A percentile compares a stretch with the other conserved stretches of the same genome.
These are phyloP conservation scores for Kitagawia praeruptora DNA, from an alignment of 129 eudicot species.

Conservation along the genomic window DNA sequence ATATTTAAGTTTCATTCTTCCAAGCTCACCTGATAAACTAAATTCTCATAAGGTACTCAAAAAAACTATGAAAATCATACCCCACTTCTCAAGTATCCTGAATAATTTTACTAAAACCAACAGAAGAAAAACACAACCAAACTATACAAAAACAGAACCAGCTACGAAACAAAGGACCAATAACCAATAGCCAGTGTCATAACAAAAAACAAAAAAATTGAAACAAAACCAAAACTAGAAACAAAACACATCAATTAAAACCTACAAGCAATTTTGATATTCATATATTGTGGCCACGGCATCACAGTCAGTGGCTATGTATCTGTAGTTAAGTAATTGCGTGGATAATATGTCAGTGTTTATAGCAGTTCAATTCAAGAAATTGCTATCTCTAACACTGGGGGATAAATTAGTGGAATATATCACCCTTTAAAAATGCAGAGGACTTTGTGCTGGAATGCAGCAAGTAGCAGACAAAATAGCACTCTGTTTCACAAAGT, in stretches of 20 bases:
- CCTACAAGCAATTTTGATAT: constrained; percentile 34
- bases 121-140: neutral
- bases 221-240: neutral
- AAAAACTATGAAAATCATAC: too few relatives aligned
- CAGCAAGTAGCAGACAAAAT: too few relatives aligned
- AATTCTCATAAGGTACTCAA: too few relatives aligned
- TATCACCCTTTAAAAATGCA: constrained; percentile 78
- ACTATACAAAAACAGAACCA: neutral
- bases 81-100: neutral
- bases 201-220: too few relatives aligned
- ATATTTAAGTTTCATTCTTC: too few relatives aligned
- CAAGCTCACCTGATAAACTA: too few relatives aligned
- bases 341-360: constrained; percentile 17
- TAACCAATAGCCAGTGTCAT: too few relatives aligned
- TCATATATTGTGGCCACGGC: constrained; percentile 97
- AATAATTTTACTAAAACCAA: too few relatives aligned
- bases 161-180: neutral
- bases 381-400: neutral
- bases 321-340: constrained; percentile 40
- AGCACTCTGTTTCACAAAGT: too few relatives aligned
- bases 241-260: too few relatives aligned
- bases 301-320: constrained; percentile 90
- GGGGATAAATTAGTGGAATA: constrained; percentile 12
- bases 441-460: too few relatives aligned
- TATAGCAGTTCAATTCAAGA: neutral